These are phyloP conservation scores for Hyaloperonospora arabidopsidis DNA, from an alignment of 352 stramenopile genomes.

Conservation along the genomic window DNA sequence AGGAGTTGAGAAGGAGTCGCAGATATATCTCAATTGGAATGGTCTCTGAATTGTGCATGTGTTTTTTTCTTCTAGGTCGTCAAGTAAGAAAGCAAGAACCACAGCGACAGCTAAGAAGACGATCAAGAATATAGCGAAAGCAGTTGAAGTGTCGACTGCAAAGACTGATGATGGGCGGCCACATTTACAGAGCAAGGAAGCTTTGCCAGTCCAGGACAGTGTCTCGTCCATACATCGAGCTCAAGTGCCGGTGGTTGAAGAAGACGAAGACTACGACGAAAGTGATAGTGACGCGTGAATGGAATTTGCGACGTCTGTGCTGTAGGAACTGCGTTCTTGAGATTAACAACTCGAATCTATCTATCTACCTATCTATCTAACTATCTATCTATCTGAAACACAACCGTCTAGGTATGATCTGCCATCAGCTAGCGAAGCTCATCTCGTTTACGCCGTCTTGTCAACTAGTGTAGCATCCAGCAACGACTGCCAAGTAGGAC, in stretches of 20 bases:
- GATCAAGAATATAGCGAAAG: constrained; percentile 1
- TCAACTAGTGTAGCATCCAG: constrained; percentile 17
- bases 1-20: neutral
- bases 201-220: neutral
- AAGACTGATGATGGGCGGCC: constrained; percentile 2
- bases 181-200: constrained; percentile 4
- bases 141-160: constrained; percentile 1
- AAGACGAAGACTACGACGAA: constrained; percentile 72
- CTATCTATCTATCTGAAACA: constrained; percentile 31
- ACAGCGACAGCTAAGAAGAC: constrained; percentile 7
- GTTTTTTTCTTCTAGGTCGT: constrained; percentile 6
- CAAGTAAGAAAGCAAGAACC: constrained; percentile 21
- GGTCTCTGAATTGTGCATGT: too few species aligned
- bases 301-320: neutral
- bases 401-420: constrained; percentile 15
- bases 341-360: constrained; percentile 10
- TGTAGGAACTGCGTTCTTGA: constrained; percentile 12
- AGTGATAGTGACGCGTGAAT: constrained; percentile 48
- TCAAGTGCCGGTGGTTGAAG: constrained; percentile 32
- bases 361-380: constrained; percentile 1
- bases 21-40: neutral
- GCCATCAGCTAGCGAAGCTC: constrained; percentile 3
- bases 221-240: constrained; percentile 2
- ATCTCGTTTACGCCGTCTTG: constrained; percentile 23
- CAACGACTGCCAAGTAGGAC: constrained; percentile 63